phyloP scores from a whole-genome alignment of 495 filamentous ascomycete species.

The Xylaria scruposa region DNA sequence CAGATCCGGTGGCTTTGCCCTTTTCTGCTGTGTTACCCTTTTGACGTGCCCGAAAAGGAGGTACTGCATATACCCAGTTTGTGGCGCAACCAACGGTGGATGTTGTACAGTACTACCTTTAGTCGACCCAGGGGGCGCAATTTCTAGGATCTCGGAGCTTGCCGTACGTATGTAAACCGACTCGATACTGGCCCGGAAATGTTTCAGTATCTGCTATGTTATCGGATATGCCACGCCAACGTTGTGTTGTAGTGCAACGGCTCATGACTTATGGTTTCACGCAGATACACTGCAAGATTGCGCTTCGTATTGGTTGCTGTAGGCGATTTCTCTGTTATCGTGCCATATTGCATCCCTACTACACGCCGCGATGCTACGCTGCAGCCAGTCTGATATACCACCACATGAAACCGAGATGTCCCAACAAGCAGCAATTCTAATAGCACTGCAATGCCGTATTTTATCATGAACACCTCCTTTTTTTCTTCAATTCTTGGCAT shows the following conservation, averaged over 20 bases:
- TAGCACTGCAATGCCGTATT: not conserved
- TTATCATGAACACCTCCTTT: not conserved
- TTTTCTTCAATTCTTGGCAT: not conserved
- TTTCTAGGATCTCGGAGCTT: not conserved
- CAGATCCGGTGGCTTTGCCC: not conserved
- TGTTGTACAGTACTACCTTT: not conserved
- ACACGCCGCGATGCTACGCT: not conserved
- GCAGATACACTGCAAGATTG: not conserved
- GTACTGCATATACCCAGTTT: not conserved
- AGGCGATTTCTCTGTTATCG: not conserved
- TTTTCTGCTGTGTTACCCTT: conserved; percentile 5
- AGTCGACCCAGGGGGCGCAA: not conserved
- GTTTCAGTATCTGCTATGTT: conserved; percentile 1
- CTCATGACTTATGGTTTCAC: conserved; percentile 18
- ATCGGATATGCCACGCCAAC: conserved; percentile 7
- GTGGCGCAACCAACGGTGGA: conserved; percentile 6
- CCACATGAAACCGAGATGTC: not conserved
- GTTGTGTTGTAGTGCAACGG: conserved; percentile 1
- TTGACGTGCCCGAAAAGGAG: not conserved
- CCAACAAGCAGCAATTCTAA: not conserved
- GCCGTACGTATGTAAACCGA: not conserved
- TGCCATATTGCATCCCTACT: not conserved
- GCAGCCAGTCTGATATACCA: not conserved
- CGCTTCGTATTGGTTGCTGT: not conserved
- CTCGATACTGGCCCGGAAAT: not conserved